A percentile compares a stretch with the other conserved stretches of the same genome.
phyloP scores from a whole-genome alignment of 768 basidiomycete genomes.

The Gautieria morchelliformis region DNA sequence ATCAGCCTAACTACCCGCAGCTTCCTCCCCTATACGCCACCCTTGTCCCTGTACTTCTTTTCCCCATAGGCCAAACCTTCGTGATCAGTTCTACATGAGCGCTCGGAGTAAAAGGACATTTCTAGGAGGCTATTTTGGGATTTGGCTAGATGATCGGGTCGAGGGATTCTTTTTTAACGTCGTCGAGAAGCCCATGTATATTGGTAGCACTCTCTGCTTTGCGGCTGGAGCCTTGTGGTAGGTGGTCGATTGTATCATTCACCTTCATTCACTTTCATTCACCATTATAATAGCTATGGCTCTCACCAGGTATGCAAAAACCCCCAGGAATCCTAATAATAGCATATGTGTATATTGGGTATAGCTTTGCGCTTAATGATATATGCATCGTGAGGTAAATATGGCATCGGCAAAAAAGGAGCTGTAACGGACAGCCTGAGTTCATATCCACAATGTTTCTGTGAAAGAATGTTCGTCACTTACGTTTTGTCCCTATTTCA shows the following conservation, averaged over 20 bases:
- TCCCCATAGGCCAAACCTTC: too few species aligned
- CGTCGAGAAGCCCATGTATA: conserved; percentile 91
- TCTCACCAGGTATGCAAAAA: conserved; percentile 59
- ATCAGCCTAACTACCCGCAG: conserved; percentile 63
- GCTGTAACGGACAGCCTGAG: neutral
- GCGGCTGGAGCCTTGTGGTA: too few species aligned
- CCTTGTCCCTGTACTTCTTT: too few species aligned
- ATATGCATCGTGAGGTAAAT: conserved; percentile 44
- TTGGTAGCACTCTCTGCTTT: too few species aligned
- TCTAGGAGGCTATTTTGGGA: too few species aligned
- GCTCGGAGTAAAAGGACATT: conserved; percentile 88
- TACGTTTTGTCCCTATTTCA: too few species aligned
- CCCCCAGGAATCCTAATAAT: conserved; percentile 80
- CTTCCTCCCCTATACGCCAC: conserved; percentile 60
- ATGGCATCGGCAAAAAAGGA: conserved; percentile 2
- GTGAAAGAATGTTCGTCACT: too few species aligned
- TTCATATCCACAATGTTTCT: too few species aligned
- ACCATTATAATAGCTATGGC: neutral
- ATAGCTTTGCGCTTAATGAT: conserved; percentile 80
- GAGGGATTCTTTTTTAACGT: conserved; percentile 96
- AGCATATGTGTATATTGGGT: too few species aligned
- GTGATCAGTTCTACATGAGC: conserved; percentile 86
- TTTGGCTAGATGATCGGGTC: conserved; percentile 17
- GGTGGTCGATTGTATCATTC: conserved; percentile 19
- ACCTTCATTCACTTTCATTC: neutral